Base-by-base conservation (phyloP, 345 rosid genomes). In the Noccaea bulbosa region DNA sequence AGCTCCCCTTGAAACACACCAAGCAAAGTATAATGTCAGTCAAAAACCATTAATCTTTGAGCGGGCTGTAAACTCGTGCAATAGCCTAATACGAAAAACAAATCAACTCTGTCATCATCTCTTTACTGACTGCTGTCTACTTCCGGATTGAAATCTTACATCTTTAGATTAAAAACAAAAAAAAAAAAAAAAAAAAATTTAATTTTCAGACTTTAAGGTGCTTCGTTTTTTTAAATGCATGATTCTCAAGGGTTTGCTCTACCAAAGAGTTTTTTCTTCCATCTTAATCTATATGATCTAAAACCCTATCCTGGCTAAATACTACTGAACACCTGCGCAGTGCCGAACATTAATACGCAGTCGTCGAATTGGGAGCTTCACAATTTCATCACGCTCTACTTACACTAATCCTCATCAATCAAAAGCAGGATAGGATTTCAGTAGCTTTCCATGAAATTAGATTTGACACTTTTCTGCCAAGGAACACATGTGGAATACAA, bases 1-100 rank as follows among this genome's bases (percentile, higher is more conserved):
- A 95, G 69, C 61, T 92, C 99, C 78, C 84, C 99, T 95, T 79
- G 62, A 59, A 40, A 75, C 32, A 78, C 62, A 77, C 34, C 72
- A 76, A 69, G 62, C 51, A 54, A 72, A 71, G 48, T 33, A 65
- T 54, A 62, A 38, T 77, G 47, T 72, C 70, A 61, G 39, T 45
- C 11, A 53, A 54, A 58, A 62, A 45, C 46, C 45, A 40, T 33
- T 62, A 46, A 16, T 43, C 63, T 24, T 20, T 35, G 40, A 61
- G 58, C 8, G 8, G 34, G 65, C 37, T 38, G 52, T 30, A 46
- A 44, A 35, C 57, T 47, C 6, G 9, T 5, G 30, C 22, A 16
- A 46, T 20, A 48, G 20, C 24, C 22, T 15, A 56, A 8, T 4
- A 54, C 11, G 4, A 41, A 39, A 43, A 46, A 33, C 12, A 22